Evolutionary conservation across 129 eudicot species (phyloP), one percentile per base, ranked within the genome.

Genomic region (Escallonia herrerae): DNA sequence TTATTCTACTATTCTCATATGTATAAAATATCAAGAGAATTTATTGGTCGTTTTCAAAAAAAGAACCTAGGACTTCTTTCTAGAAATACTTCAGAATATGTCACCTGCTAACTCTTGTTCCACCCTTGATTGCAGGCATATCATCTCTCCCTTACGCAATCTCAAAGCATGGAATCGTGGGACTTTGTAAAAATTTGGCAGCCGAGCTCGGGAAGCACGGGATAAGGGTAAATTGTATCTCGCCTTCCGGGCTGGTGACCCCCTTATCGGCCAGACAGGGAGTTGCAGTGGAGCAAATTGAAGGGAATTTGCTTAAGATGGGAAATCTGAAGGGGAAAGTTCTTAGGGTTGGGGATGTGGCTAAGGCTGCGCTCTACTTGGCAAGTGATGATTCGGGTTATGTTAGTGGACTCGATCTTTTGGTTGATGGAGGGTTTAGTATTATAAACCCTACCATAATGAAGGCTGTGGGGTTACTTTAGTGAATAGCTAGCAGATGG

Each of bases 341-440:
- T 47, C 11, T 47, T 10, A 55, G 6, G 68, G 78, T 43, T 1
- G 7, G 43, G 11, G 72, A 70, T 58, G 67, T 76, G 6, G 81
- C 81, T 5, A 43, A 72, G 43, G 74, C 70, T 8, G 77, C 82
- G 2, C 53, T 77, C 44, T 77, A 15, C 43, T 54, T 77, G 59
- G 82, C 74, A 0, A 77, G 82, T 46, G 78, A 72, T 10, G 82
- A 72, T 60, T 65, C 82, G 4, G 53, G 47, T 48, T 72, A 50
- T 13, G 72, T 77, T 4, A 77, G 77, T 41, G 82, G 82, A 38
- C 61, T 72, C 56, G 67, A 77, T 49, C 59, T 77, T 15, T 62
- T 77, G 15, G 64, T 77, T 40, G 82, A 77, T 62, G 82, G 82
- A 13, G 82, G 82, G 14, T 62, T 46, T 37, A 58, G 63, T 58